Percentiles rank a stretch among this genome's conserved stretches.
These are phyloP conservation scores for Baorangia bicolor DNA, from an alignment of 768 basidiomycete species.

Conservation along the genomic window DNA sequence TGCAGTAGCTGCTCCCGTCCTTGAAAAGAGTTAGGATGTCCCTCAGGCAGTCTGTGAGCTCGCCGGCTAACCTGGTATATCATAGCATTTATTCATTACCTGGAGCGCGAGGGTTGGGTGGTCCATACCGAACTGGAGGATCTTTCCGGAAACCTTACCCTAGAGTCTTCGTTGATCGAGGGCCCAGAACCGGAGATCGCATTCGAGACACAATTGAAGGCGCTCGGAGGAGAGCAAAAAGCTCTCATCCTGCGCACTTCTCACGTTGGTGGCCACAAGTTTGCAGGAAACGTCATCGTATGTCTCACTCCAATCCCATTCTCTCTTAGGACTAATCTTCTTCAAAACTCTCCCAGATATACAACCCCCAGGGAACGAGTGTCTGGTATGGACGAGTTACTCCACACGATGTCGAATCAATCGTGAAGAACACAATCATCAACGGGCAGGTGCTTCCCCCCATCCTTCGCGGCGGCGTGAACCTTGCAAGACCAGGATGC, in stretches of 20 bases:
- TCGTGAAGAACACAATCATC: conserved; percentile 86
- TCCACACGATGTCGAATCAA: conserved; percentile 82
- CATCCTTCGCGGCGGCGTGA: conserved; percentile 82
- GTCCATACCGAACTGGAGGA: conserved; percentile 75
- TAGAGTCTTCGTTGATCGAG: conserved; percentile 22
- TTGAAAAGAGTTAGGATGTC: conserved; percentile 61
- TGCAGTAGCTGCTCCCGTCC: conserved; percentile 79
- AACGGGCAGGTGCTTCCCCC: conserved; percentile 81
- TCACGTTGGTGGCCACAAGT: conserved; percentile 93
- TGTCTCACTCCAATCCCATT: conserved; percentile 33
- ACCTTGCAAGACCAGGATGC: conserved; percentile 70
- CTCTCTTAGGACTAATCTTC: neutral
- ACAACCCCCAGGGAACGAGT: conserved; percentile 79
- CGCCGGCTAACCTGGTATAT: neutral
- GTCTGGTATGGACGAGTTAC: conserved; percentile 96
- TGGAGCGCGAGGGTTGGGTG: conserved; percentile 71
- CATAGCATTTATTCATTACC: conserved; percentile 58
- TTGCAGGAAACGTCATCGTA: conserved; percentile 88
- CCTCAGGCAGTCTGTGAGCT: conserved; percentile 15
- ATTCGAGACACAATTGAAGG: conserved; percentile 45
- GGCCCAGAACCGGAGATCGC: conserved; percentile 49
- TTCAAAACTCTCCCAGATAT: conserved; percentile 52
- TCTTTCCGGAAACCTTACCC: conserved; percentile 34
- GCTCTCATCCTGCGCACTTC: conserved; percentile 85
- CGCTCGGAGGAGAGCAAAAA: conserved; percentile 54